These are phyloP conservation scores for Arxiozyma bovina DNA, from an alignment of 1,139 yeast genomes.

Conservation along the genomic window DNA sequence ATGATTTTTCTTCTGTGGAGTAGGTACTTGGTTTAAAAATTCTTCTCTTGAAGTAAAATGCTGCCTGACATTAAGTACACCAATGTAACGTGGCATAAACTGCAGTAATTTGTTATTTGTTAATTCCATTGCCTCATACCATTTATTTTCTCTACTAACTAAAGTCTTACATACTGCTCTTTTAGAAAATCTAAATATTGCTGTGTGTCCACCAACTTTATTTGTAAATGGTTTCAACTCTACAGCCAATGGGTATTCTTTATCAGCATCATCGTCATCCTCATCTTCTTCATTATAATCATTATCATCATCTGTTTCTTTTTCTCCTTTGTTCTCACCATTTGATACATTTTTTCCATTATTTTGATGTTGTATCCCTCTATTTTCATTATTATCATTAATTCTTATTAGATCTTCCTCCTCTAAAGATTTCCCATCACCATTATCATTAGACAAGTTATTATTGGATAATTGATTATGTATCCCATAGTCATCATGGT, in stretches of 20 bases:
- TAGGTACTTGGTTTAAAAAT: conserved; percentile 11
- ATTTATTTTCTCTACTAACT: conserved; percentile 77
- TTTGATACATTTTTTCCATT: not conserved
- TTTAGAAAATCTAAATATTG: conserved; percentile 83
- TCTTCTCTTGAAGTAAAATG: conserved; percentile 27
- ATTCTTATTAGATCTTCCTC: not conserved
- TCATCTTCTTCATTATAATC: conserved; percentile 7
- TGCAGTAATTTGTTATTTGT: conserved; percentile 65
- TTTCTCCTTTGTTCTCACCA: not conserved
- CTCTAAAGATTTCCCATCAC: not conserved
- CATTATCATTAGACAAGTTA: not conserved
- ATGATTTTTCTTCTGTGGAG: not conserved
- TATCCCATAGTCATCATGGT: not conserved
- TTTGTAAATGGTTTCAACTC: conserved; percentile 82
- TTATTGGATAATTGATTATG: not conserved
- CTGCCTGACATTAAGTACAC: conserved; percentile 85
- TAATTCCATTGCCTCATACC: conserved; percentile 83
- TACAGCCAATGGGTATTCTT: conserved; percentile 59
- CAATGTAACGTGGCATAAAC: conserved; percentile 90
- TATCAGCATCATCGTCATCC: conserved; percentile 20
- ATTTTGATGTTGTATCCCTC: not conserved
- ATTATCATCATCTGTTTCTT: not conserved
- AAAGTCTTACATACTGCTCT: conserved; percentile 94
- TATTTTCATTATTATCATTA: not conserved
- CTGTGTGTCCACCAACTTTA: conserved; percentile 97